Percentiles rank a stretch among this genome's conserved stretches.
Evolutionary conservation across 2,329 filamentous ascomycete species (phyloP).

Genomic region (Westerdykella sp.): DNA sequence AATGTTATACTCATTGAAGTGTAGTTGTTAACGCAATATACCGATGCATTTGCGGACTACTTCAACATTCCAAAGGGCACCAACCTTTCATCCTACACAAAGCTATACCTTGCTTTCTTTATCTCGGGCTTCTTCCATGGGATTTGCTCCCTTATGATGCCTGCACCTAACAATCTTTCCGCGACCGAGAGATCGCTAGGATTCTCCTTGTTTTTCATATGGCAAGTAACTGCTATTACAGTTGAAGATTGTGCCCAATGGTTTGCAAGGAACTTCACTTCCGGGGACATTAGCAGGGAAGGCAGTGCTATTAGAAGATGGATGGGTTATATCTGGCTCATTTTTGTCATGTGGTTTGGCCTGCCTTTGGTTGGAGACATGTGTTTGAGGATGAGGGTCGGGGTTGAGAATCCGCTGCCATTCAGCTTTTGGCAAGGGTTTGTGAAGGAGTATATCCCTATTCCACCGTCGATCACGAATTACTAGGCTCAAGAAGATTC

Average conservation of each 20-base stretch:
- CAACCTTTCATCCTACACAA: constrained; percentile 3
- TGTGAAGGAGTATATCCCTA: neutral
- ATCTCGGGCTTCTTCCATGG: constrained; percentile 10
- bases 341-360: neutral
- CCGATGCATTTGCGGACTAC: neutral
- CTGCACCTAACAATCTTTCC: constrained; percentile 6
- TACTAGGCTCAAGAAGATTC: too few relatives aligned
- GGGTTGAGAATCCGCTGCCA: neutral
- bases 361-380: constrained; percentile 1
- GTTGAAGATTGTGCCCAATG: constrained; percentile 8
- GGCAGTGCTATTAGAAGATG: neutral
- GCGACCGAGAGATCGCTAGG: constrained; percentile 3
- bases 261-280: neutral
- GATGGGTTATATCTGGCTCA: constrained; percentile 1
- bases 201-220: constrained; percentile 10
- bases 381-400: neutral
- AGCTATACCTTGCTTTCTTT: constrained; percentile 5
- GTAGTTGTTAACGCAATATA: constrained; percentile 1
- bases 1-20: neutral
- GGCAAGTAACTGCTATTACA: constrained; percentile 9
- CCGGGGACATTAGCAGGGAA: neutral
- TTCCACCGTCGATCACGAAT: neutral
- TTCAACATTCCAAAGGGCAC: constrained; percentile 5
- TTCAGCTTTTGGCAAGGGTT: neutral
- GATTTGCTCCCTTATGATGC: constrained; percentile 2